Evolutionary conservation across 805 yeast genomes (phyloP), one percentile per base, ranked within the genome.

Genomic region (Cyberlindnera petersonii): DNA sequence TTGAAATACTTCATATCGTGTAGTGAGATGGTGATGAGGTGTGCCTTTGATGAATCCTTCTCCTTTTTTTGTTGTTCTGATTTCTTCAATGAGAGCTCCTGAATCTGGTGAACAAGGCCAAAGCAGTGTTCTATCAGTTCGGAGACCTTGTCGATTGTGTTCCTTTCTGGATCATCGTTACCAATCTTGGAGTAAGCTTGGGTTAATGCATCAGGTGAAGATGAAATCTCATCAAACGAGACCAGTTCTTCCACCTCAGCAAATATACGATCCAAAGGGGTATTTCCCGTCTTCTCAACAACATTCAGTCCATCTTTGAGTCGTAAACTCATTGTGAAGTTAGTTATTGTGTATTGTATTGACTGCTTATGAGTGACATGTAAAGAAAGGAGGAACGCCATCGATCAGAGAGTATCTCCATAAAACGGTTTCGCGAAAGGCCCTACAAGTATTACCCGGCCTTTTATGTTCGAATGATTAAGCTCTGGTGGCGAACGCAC

Each of bases 1-100:
- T 83, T 81, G 40, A 93, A 74, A 4, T 76, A 72, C 55, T 79
- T 83, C 72, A 91, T 79, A 57, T 93, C 98, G 51, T 86, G 88
- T 9, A 91, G 66, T 0, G 97, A 86, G 13, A 91, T 80, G 8
- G 82, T 66, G 9, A 84, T 46, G 31, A 67, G 42, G 19, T 54
- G 44, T 2, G 43, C 24, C 23, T 47, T 52, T 6, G 52, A 57
- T 3, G 48, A 34, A 26, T 45, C 50, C 3, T 31, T 11, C 14
- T 30, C 17, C 9, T 17, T 15, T 15, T 16, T 32, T 10, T 42
- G 46, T 31, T 22, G 16, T 9, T 14, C 6, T 5, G 43, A 14
- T 23, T 16, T 26, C 9, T 28, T 27, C 3, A 39, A 29, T 2
- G 57, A 47, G 3, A 46, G 30, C 6, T 14, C 20, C 29, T 56